These are phyloP conservation scores for Penicillium macrosclerotiorum DNA, from an alignment of 495 filamentous ascomycete genomes.

Conservation along the genomic window DNA sequence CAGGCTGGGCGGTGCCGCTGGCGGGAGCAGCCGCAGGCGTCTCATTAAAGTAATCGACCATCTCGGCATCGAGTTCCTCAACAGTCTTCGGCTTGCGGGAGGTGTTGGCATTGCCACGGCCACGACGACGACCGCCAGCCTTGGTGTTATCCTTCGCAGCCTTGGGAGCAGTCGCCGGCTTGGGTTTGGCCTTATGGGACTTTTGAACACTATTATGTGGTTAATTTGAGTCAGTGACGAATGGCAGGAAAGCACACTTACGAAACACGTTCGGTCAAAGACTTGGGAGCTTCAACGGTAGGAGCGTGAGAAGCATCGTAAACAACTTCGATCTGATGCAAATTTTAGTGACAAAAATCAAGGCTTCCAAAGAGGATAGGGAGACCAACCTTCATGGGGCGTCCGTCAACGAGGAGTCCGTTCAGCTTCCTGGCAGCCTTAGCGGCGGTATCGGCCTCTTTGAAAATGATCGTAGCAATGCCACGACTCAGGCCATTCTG, in stretches of 20 bases:
- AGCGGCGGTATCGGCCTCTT: constrained; percentile 69
- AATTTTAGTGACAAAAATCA: constrained; percentile 18
- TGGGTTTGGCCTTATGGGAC: constrained; percentile 77
- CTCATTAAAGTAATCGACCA: constrained; percentile 80
- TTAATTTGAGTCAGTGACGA: constrained; percentile 11
- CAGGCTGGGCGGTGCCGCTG: constrained; percentile 38
- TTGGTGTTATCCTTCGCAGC: constrained; percentile 30
- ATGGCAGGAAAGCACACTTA: constrained; percentile 38
- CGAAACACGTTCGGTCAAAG: constrained; percentile 83
- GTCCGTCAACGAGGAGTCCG: constrained; percentile 81
- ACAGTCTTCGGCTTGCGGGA: constrained; percentile 78
- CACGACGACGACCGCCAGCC: constrained; percentile 8
- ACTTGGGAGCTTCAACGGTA: constrained; percentile 62
- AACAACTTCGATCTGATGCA: constrained; percentile 77
- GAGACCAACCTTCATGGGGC: constrained; percentile 77
- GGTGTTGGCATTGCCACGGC: constrained; percentile 46
- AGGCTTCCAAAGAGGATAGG: neutral
- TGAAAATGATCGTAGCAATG: constrained; percentile 78
- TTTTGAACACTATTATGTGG: constrained; percentile 55
- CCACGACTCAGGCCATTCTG: constrained; percentile 89
- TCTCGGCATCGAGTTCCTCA: constrained; percentile 90
- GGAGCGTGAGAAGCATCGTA: constrained; percentile 72
- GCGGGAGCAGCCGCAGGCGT: constrained; percentile 41
- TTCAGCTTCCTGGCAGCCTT: constrained; percentile 82
- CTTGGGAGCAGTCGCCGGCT: constrained; percentile 76